Conservation (phyloP, 192 early-diverging fungal species). For the Geosiphon pyriformis region DNA sequence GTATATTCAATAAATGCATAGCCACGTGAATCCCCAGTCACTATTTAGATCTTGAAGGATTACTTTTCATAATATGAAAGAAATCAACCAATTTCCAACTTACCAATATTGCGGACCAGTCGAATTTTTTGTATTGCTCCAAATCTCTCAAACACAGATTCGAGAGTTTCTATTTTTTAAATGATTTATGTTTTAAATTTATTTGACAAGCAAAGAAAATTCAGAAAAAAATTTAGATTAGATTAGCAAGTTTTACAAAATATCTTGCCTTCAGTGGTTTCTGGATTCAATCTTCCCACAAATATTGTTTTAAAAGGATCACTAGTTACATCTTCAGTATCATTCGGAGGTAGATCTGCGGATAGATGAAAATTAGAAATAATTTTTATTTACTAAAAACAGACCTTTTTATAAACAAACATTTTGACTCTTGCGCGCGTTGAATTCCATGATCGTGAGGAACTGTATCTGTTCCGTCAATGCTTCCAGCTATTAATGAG, state of each 20-base stretch:
- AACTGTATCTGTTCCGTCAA: conserved; percentile 35
- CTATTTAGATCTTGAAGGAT: not conserved
- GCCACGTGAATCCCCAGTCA: conserved; percentile 34
- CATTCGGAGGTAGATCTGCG: conserved; percentile 26
- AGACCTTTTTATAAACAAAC: conserved; percentile 18
- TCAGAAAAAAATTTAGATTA: not conserved
- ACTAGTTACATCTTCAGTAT: conserved; percentile 11
- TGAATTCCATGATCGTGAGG: conserved; percentile 37
- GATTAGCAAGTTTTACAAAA: not conserved
- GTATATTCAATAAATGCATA: conserved; percentile 34
- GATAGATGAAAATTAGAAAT: not conserved
- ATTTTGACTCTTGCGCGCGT: conserved; percentile 26
- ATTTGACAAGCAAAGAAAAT: not conserved
- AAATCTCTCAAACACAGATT: conserved; percentile 27
- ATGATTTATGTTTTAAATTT: not conserved
- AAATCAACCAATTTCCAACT: not conserved
- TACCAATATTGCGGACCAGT: conserved; percentile 29
- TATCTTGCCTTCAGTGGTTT: conserved; percentile 32
- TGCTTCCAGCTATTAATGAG: conserved; percentile 28
- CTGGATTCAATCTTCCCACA: conserved; percentile 32
- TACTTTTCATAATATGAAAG: not conserved
- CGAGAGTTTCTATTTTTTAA: conserved; percentile 23
- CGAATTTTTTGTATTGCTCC: conserved; percentile 20
- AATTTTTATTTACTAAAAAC: not conserved
- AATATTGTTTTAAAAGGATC: conserved; percentile 35